These are phyloP conservation scores for Brassica hybrid DNA, from an alignment of 441 rosid species.

Conservation along the genomic window DNA sequence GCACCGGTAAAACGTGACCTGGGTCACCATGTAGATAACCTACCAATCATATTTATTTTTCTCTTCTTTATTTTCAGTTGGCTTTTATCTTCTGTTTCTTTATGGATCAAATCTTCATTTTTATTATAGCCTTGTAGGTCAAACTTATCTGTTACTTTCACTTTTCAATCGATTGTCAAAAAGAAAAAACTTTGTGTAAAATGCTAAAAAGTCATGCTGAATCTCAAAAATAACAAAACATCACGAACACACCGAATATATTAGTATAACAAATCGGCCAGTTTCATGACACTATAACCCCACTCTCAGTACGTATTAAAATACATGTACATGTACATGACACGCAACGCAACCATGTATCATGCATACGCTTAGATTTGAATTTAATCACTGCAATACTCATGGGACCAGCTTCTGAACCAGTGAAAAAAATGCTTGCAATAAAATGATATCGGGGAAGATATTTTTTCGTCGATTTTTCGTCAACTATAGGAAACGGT, in stretches of 20 bases:
- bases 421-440: background rate
- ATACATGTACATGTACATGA: background rate
- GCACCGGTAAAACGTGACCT: conserved; percentile 27
- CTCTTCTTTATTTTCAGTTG: conserved; percentile 13
- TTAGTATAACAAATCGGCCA: background rate
- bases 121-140: background rate
- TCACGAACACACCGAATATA: background rate
- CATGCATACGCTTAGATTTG: conserved; percentile 20
- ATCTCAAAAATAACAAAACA: background rate
- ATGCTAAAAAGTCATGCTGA: background rate
- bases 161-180: too few species aligned
- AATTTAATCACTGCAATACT: conserved; percentile 15
- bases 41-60: conserved; percentile 33
- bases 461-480: background rate
- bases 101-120: too few species aligned
- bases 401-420: conserved; percentile 33
- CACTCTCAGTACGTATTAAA: background rate
- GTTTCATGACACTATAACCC: background rate
- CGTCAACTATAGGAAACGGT: background rate
- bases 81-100: too few species aligned
- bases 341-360: conserved; percentile 13
- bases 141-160: background rate
- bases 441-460: background rate
- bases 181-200: background rate
- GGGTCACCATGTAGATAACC: conserved; percentile 38